Conservation (phyloP, 495 filamentous ascomycete genomes). For the Penicillium alfredii region DNA sequence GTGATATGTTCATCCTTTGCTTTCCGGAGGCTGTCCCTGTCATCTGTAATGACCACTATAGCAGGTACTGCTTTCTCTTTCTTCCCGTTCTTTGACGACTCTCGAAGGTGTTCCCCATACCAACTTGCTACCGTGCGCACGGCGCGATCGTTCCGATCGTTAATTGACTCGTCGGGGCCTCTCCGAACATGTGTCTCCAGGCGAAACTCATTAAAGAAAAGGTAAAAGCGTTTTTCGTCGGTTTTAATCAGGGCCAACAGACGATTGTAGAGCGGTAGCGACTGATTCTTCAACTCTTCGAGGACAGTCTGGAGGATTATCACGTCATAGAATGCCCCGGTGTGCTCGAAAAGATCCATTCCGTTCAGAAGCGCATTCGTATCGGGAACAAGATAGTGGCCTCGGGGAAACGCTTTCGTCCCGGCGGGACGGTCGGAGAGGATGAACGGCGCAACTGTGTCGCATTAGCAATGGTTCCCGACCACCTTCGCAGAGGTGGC, state of each 20-base stretch:
- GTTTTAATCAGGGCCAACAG: slow-evolving; percentile 83
- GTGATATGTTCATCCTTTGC: slow-evolving; percentile 68
- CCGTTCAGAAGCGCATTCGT: slow-evolving; percentile 93
- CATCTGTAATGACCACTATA: slow-evolving; percentile 90
- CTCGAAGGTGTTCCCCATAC: slow-evolving; percentile 76
- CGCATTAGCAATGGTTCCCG: slow-evolving; percentile 22
- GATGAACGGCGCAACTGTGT: slow-evolving; percentile 68
- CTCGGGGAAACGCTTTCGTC: slow-evolving; percentile 71
- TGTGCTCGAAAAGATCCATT: slow-evolving; percentile 94
- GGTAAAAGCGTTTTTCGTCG: slow-evolving; percentile 93
- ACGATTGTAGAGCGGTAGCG: slow-evolving; percentile 90
- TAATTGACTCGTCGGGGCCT: slow-evolving; percentile 76
- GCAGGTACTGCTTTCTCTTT: slow-evolving; percentile 59
- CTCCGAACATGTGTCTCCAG: slow-evolving; percentile 81
- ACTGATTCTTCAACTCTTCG: slow-evolving; percentile 90
- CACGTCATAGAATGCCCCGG: slow-evolving; percentile 88
- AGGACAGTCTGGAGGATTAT: slow-evolving; percentile 92
- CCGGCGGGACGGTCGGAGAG: slow-evolving; percentile 82
- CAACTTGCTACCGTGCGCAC: slow-evolving; percentile 81
- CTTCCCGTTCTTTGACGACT: slow-evolving; percentile 48
- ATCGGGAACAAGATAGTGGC: slow-evolving; percentile 93
- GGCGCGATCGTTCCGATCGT: slow-evolving; percentile 92
- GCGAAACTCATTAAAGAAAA: slow-evolving; percentile 98
- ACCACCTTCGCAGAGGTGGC: slow-evolving; percentile 2
- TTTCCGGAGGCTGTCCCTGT: slow-evolving; percentile 78